These are phyloP conservation scores for Podila horticola DNA, from an alignment of 192 early-diverging fungal species.

Conservation along the genomic window DNA sequence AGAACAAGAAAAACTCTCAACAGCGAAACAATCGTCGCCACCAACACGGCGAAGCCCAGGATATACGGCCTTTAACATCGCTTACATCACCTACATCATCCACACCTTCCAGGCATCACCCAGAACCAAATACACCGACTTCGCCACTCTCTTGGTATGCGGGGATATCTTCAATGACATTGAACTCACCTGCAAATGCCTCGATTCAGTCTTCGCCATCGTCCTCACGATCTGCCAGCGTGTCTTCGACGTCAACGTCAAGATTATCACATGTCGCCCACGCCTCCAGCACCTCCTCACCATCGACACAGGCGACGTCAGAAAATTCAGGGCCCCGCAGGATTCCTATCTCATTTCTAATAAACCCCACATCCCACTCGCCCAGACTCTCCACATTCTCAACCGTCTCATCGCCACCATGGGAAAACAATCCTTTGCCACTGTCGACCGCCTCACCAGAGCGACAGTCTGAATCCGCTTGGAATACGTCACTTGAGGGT, in stretches of 20 bases:
- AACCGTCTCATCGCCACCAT: neutral
- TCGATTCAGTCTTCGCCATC: no score
- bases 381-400: constrained; percentile 2
- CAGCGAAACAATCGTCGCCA: neutral
- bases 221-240: no score
- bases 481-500: no score
- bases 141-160: neutral
- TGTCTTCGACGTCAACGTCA: no score
- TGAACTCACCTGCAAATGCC: neutral
- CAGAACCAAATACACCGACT: neutral
- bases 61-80: neutral
- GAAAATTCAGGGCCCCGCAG: neutral
- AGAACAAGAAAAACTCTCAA: neutral
- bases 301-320: neutral
- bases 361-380: constrained; percentile 22
- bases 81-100: neutral
- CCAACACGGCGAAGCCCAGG: neutral
- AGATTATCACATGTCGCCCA: neutral
- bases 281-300: neutral
- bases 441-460: neutral
- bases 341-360: constrained; percentile 27
- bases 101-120: neutral
- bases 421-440: neutral
- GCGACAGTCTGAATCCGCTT: neutral
- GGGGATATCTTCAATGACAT: neutral